These are phyloP conservation scores for Phytophthora fragariae DNA, from an alignment of 352 stramenopile species.

Conservation along the genomic window DNA sequence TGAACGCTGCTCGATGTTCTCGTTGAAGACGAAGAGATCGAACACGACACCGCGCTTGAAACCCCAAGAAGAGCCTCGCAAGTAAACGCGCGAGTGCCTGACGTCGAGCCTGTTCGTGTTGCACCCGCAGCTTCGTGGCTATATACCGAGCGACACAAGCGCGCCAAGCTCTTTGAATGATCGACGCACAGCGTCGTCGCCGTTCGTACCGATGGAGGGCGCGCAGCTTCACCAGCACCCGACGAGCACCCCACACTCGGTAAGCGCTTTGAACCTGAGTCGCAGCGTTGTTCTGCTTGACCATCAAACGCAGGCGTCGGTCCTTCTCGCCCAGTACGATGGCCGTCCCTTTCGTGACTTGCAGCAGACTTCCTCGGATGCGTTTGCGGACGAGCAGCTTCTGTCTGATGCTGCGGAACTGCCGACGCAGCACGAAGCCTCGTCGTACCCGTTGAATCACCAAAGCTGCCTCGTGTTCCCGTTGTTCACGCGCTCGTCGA, in stretches of 20 bases:
- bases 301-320: slow-evolving; percentile 35
- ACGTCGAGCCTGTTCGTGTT: slow-evolving; percentile 33
- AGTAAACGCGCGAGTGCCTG: slow-evolving; percentile 39
- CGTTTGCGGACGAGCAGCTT: slow-evolving; percentile 72
- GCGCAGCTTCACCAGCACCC: slow-evolving; percentile 42
- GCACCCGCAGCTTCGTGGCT: slow-evolving; percentile 34
- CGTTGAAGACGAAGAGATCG: slow-evolving; percentile 43
- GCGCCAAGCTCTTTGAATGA: slow-evolving; percentile 55
- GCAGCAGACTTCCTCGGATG: slow-evolving; percentile 63
- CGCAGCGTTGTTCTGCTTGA: slow-evolving; percentile 38
- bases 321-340: slow-evolving; percentile 75
- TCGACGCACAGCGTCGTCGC: slow-evolving; percentile 14
- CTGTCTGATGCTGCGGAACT: slow-evolving; percentile 55
- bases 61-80: slow-evolving; percentile 52
- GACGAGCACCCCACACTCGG: slow-evolving; percentile 37
- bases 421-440: slow-evolving; percentile 55
- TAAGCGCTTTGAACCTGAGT: slow-evolving; percentile 49
- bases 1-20: slow-evolving; percentile 40
- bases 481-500: slow-evolving; percentile 40
- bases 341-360: slow-evolving; percentile 68
- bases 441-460: slow-evolving; percentile 65
- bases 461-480: slow-evolving; percentile 55
- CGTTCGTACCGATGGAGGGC: slow-evolving; percentile 36
- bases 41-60: slow-evolving; percentile 55
- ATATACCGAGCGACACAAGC: slow-evolving; percentile 31